Percentiles rank a stretch among this genome's conserved stretches.
Conservation (phyloP, 106 monocot species). For the Iris macrosiphon region DNA sequence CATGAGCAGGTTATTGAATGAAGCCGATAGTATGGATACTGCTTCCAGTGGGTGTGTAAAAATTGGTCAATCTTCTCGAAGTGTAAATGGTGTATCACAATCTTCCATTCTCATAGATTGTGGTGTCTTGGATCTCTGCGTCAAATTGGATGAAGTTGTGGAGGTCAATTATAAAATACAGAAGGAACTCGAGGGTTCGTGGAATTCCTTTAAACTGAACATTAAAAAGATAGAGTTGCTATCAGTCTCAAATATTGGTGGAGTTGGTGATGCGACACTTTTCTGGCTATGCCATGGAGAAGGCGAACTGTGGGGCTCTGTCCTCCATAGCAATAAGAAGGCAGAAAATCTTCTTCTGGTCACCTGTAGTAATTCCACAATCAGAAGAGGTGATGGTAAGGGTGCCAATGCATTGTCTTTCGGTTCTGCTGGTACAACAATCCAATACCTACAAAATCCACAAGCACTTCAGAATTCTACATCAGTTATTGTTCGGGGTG, state of each 20-base stretch:
- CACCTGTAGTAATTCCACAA: conserved; percentile 45
- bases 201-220: conserved; percentile 49
- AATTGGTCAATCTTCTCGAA: conserved; percentile 2
- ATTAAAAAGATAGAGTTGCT: conserved; percentile 71
- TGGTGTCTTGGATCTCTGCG: conserved; percentile 46
- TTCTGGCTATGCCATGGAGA: conserved; percentile 79
- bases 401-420: conserved; percentile 70
- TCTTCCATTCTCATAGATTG: conserved; percentile 58
- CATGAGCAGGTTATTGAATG: conserved; percentile 24
- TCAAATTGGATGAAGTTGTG: conserved; percentile 33
- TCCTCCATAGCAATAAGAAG: conserved; percentile 16
- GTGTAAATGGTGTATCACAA: conserved; percentile 33
- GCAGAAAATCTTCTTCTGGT: conserved; percentile 63
- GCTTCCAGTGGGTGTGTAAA: conserved; percentile 1
- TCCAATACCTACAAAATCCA: conserved; percentile 54
- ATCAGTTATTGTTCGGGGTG: conserved; percentile 54
- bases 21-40: neutral
- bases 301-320: conserved; percentile 75
- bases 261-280: conserved; percentile 42
- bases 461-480: conserved; percentile 37
- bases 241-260: conserved; percentile 72
- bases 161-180: conserved; percentile 40
- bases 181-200: conserved; percentile 70
- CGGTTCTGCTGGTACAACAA: conserved; percentile 55
- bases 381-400: conserved; percentile 66